These are phyloP conservation scores for Claviceps pusilla DNA, from an alignment of 2,329 filamentous ascomycete species.

Conservation along the genomic window DNA sequence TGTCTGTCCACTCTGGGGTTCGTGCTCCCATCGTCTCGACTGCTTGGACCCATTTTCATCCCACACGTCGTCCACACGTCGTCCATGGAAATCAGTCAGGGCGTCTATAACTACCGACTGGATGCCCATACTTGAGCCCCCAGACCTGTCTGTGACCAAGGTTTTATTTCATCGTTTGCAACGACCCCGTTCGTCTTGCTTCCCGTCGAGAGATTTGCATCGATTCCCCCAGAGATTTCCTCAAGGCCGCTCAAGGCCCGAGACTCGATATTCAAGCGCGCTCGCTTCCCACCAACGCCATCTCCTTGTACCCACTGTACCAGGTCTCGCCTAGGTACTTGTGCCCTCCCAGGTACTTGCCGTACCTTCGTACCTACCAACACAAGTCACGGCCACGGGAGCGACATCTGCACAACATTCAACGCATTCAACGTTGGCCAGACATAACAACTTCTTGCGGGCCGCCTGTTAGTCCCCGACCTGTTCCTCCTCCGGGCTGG, in stretches of 20 bases:
- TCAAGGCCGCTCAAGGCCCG: no score
- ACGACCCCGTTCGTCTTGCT: neutral
- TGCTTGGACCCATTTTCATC: neutral
- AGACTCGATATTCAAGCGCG: neutral
- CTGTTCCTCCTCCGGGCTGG: neutral
- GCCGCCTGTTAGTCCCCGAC: neutral
- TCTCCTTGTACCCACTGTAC: no score
- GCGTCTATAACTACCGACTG: slow-evolving; percentile 2
- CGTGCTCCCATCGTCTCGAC: neutral
- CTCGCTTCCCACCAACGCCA: no score
- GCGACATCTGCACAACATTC: no score
- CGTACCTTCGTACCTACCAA: neutral
- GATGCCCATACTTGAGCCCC: slow-evolving; percentile 7
- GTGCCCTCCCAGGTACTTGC: no score
- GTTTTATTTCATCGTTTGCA: slow-evolving; percentile 6
- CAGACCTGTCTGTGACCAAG: slow-evolving; percentile 16
- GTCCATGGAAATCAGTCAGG: neutral
- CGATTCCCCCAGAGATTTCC: no score
- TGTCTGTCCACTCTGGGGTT: neutral
- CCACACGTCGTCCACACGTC: no score
- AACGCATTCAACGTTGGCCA: neutral
- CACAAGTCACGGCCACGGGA: neutral
- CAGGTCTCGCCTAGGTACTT: no score
- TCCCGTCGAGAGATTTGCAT: neutral
- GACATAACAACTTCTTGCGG: neutral